Base-by-base conservation (phyloP, 2,329 filamentous ascomycete genomes). In the Paracamarosporium sp. region DNA sequence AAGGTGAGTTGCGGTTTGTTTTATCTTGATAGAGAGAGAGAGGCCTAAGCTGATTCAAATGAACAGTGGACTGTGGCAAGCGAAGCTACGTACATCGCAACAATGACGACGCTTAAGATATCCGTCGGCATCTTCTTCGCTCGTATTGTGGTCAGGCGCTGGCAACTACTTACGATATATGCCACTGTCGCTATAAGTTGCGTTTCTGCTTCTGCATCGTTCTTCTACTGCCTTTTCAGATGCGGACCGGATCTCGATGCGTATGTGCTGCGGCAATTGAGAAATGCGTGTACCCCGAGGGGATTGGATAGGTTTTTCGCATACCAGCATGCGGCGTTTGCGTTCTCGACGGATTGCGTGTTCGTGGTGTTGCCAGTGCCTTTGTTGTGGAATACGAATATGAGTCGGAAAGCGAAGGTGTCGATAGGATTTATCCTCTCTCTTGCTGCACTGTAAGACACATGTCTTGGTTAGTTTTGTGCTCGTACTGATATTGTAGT, bases 371-470 rank as follows among this genome's bases (percentile, higher is more conserved):
- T 77, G 4, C 74, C 75, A 0, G 76, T 84, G 2, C 78, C 81
- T 33, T 71, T 89, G 1, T 77, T 89, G 2, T 83, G 79, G 76
- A 80, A 82, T 30, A 70, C 87, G 38, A 82, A 85, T 57, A 87
- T 89, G 81, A 79, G 81, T 44, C 64, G 64, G 12, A 78, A 77
- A 48, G 80, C 80, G 2, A 88, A 88, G 65, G 38, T 81, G 9
- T 83, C 83, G 0, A 74, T 88, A 24, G 81, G 82, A 12, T 75
- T 80, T 17, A 79, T 89, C 36, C 73, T 89, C 55, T 79, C 79
- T 7, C 78, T 88, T 69, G 74, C 68, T 35, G 65, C 73, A 25
- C 53, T 71, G 72, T 75, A 59, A 54, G 68, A 15, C 61, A 15
- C 8, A 17, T 25, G 11, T 43, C 1, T 5, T 12, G 7, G 25